A percentile compares a stretch with the other conserved stretches of the same genome.
Evolutionary conservation across 768 basidiomycete species (phyloP).

Genomic region (Boletales sp.): DNA sequence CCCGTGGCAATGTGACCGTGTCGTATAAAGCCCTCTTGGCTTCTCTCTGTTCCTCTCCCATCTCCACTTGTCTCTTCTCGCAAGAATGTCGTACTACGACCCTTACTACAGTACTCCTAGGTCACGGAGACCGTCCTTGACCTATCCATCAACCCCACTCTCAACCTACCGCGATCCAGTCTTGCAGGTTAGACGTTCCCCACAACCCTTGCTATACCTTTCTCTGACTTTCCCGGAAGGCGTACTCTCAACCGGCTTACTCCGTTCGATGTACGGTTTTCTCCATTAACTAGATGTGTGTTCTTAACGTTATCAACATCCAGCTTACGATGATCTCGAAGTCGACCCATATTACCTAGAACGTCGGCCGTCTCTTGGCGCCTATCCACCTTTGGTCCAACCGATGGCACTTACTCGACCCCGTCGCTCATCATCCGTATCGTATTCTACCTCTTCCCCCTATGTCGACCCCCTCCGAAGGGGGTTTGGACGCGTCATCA

Average conservation of each 20-base stretch:
- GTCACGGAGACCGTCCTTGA: conserved; percentile 33
- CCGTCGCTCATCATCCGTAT: conserved; percentile 40
- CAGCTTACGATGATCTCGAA: conserved; percentile 56
- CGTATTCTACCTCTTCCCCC: conserved; percentile 32
- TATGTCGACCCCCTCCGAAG: conserved; percentile 45
- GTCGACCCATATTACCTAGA: conserved; percentile 48
- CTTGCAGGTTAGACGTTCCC: conserved; percentile 35
- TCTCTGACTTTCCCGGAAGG: conserved; percentile 14
- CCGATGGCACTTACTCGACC: conserved; percentile 20
- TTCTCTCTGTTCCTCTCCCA: not conserved
- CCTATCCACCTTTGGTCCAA: conserved; percentile 23
- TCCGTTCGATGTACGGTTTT: not conserved
- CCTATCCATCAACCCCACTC: conserved; percentile 31
- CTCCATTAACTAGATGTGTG: not conserved
- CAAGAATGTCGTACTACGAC: conserved; percentile 44
- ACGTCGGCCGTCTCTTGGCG: conserved; percentile 15
- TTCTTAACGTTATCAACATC: conserved; percentile 1
- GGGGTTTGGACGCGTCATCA: conserved; percentile 51
- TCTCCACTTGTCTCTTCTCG: conserved; percentile 6
- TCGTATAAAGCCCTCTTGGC: conserved; percentile 21
- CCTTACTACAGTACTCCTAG: conserved; percentile 31
- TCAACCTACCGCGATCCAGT: conserved; percentile 42
- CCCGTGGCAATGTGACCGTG: conserved; percentile 8
- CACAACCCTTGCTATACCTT: not conserved
- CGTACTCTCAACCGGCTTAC: conserved; percentile 34